These are phyloP conservation scores for Wickerhamiella domercqiae DNA, from an alignment of 805 yeast genomes.

Conservation along the genomic window DNA sequence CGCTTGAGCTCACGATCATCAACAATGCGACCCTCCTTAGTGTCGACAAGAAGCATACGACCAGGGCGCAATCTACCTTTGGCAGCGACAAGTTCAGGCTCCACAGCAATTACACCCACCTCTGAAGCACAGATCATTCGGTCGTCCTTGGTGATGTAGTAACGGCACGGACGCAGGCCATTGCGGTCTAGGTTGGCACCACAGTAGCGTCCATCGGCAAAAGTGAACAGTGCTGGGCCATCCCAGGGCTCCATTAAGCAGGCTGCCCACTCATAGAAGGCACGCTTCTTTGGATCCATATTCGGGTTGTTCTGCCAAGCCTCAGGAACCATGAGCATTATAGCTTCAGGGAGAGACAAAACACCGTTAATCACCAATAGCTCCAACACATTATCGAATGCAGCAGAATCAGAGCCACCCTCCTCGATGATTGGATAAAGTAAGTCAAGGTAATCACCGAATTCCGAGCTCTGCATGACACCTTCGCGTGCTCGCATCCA, in stretches of 20 bases:
- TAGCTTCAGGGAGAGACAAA: conserved; percentile 85
- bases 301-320: conserved; percentile 83
- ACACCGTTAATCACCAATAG: conserved; percentile 83
- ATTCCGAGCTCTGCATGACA: conserved; percentile 72
- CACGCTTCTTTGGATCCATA: conserved; percentile 84
- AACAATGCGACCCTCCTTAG: conserved; percentile 80
- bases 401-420: conserved; percentile 98
- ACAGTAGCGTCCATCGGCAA: conserved; percentile 94
- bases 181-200: conserved; percentile 97
- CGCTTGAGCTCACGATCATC: conserved; percentile 81
- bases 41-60: conserved; percentile 87
- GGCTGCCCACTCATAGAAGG: conserved; percentile 98
- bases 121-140: conserved; percentile 96
- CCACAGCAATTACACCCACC: conserved; percentile 90
- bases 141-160: conserved; percentile 87
- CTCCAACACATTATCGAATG: conserved; percentile 90
- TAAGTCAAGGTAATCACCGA: conserved; percentile 83
- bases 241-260: conserved; percentile 99
- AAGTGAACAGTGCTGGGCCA: conserved; percentile 94
- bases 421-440: conserved; percentile 92
- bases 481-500: conserved; percentile 99
- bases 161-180: conserved; percentile 96
- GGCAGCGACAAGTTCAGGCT: conserved; percentile 62
- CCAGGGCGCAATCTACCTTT: conserved; percentile 96
- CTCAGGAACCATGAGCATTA: conserved; percentile 93